Conservation (phyloP, 371 early-diverging fungal genomes). For the Catenaria anguillulae region DNA sequence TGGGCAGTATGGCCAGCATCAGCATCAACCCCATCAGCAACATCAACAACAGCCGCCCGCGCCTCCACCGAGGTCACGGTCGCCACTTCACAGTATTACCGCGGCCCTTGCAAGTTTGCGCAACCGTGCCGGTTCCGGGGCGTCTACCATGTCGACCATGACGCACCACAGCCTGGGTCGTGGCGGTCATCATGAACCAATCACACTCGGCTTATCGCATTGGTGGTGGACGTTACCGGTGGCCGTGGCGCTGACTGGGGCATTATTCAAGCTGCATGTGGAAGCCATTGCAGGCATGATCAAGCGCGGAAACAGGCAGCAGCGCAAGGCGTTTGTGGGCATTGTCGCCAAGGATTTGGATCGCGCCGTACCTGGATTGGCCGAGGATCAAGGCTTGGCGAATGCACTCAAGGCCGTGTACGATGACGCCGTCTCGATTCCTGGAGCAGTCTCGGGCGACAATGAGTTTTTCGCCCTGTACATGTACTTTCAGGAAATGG, state of each 20-base stretch:
- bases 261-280: background rate
- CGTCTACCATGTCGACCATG: background rate
- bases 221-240: background rate
- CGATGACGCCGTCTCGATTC: background rate
- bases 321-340: background rate
- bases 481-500: slow-evolving; percentile 6
- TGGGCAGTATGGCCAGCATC: background rate
- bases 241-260: background rate
- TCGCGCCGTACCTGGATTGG: background rate
- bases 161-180: background rate
- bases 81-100: too few species aligned
- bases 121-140: background rate
- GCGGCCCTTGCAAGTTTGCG: too few species aligned
- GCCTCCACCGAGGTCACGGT: too few species aligned
- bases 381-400: too few species aligned
- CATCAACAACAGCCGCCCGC: too few species aligned
- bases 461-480: slow-evolving; percentile 1
- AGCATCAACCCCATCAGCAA: background rate
- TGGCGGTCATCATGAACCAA: background rate
- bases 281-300: too few species aligned
- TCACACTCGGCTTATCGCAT: background rate
- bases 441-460: background rate
- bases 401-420: slow-evolving; percentile 4
- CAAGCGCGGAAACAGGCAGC: background rate
- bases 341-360: background rate